These are phyloP conservation scores for Pachysandra terminalis DNA, from an alignment of 164 flowering plant species.

Conservation along the genomic window DNA sequence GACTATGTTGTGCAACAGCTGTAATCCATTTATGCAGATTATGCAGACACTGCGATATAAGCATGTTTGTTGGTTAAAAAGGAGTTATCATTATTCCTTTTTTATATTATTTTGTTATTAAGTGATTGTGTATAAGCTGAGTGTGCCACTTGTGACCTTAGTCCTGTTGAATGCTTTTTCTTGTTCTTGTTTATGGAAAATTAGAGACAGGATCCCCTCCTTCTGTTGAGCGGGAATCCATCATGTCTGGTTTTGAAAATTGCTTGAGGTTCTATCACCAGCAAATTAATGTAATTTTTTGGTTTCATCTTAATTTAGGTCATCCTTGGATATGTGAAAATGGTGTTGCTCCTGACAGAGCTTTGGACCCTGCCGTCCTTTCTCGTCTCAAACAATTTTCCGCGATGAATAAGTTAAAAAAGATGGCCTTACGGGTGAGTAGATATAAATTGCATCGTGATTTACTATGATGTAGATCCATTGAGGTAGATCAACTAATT, in stretches of 20 bases:
- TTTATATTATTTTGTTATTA: background rate
- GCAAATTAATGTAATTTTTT: conserved; percentile 1
- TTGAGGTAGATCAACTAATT: background rate
- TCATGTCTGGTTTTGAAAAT: background rate
- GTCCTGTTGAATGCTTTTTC: background rate
- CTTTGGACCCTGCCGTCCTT: conserved; percentile 93
- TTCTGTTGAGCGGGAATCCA: background rate
- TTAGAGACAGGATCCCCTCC: background rate
- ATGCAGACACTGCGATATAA: background rate
- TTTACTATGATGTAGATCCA: background rate
- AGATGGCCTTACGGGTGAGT: conserved; percentile 98
- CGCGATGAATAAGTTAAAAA: conserved; percentile 98
- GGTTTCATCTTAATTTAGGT: conserved; percentile 35
- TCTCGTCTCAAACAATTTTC: conserved; percentile 97
- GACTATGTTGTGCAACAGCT: too few species aligned
- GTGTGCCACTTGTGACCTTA: background rate
- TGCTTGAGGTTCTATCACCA: conserved; percentile 5
- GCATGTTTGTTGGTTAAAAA: background rate
- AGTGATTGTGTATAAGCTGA: background rate
- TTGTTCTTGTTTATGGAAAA: background rate
- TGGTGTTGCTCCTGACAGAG: conserved; percentile 98
- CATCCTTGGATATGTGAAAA: conserved; percentile 99
- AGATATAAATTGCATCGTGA: background rate
- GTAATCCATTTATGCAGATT: too few species aligned
- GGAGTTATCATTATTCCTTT: background rate